phyloP scores from a whole-genome alignment of 2,329 filamentous ascomycete genomes.

The Pseudofabraea citricarpa region DNA sequence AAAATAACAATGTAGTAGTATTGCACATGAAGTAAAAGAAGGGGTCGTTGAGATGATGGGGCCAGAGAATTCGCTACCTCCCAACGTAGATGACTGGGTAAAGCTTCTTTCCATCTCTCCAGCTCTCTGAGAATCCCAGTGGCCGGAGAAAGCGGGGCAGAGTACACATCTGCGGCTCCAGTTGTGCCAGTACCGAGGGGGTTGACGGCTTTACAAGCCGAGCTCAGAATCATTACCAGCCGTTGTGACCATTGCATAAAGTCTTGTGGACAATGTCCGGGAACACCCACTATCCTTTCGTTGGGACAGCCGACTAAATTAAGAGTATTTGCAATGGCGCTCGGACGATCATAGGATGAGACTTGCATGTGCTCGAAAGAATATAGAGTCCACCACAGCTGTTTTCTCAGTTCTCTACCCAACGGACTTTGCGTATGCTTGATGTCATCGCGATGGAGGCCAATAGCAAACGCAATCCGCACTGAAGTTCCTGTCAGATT shows the following conservation, averaged over 20 bases:
- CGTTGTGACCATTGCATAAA: slow-evolving; percentile 33
- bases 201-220: slow-evolving; percentile 33
- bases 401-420: slow-evolving; percentile 24
- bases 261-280: slow-evolving; percentile 26
- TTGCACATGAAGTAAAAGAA: slow-evolving; percentile 33
- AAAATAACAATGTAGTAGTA: slow-evolving; percentile 35
- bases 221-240: slow-evolving; percentile 31
- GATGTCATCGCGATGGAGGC: slow-evolving; percentile 36
- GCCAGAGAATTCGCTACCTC: slow-evolving; percentile 29
- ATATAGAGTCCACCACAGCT: slow-evolving; percentile 31
- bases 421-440: slow-evolving; percentile 30
- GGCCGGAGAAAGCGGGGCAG: slow-evolving; percentile 32
- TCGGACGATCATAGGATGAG: slow-evolving; percentile 37
- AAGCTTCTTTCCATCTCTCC: slow-evolving; percentile 30
- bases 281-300: slow-evolving; percentile 30
- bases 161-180: slow-evolving; percentile 29
- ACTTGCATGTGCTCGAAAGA: slow-evolving; percentile 35
- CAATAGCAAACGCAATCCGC: slow-evolving; percentile 38
- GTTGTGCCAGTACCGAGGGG: slow-evolving; percentile 9
- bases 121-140: slow-evolving; percentile 33
- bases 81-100: slow-evolving; percentile 32
- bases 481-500: slow-evolving; percentile 38
- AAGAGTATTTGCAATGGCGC: slow-evolving; percentile 34
- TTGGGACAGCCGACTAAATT: slow-evolving; percentile 30
- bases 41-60: slow-evolving; percentile 30